Evolutionary conservation across 805 yeast genomes (phyloP).

Genomic region (Kluyveromyces aestuarii): DNA sequence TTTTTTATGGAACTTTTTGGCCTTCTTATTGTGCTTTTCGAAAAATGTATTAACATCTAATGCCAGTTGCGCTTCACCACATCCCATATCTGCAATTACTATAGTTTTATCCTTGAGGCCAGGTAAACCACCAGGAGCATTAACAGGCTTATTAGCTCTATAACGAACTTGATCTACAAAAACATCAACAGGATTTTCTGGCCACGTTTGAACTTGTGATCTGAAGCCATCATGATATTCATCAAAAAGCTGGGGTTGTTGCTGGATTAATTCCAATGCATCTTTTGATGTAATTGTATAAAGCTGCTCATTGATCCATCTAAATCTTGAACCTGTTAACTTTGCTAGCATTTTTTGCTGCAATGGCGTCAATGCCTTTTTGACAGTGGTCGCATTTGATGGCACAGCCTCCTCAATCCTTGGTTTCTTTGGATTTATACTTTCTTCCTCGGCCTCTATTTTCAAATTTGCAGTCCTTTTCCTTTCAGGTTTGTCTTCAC

Average conservation of each 20-base stretch:
- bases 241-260: conserved; percentile 82
- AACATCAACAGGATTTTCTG: conserved; percentile 95
- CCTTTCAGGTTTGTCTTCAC: background rate
- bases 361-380: conserved; percentile 63
- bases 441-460: conserved; percentile 6
- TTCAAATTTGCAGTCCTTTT: conserved; percentile 4
- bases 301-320: conserved; percentile 98
- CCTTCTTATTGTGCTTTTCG: conserved; percentile 25
- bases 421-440: conserved; percentile 2
- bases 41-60: conserved; percentile 49
- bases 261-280: conserved; percentile 62
- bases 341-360: conserved; percentile 96
- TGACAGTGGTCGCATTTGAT: conserved; percentile 12
- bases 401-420: conserved; percentile 5
- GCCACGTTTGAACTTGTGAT: conserved; percentile 95
- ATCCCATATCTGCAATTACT: conserved; percentile 96
- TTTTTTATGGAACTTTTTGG: conserved; percentile 33
- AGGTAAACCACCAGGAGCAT: conserved; percentile 95
- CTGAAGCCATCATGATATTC: conserved; percentile 95
- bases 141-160: conserved; percentile 56
- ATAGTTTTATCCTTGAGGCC: conserved; percentile 50
- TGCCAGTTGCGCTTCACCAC: conserved; percentile 93
- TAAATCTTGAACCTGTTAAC: conserved; percentile 85
- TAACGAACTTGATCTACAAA: conserved; percentile 63
- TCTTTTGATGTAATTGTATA: conserved; percentile 75